Percentiles rank a stretch among this genome's conserved stretches.
Evolutionary conservation across 1,139 yeast genomes (phyloP).

Genomic region (Hemisphaericaspora xylofermentans): DNA sequence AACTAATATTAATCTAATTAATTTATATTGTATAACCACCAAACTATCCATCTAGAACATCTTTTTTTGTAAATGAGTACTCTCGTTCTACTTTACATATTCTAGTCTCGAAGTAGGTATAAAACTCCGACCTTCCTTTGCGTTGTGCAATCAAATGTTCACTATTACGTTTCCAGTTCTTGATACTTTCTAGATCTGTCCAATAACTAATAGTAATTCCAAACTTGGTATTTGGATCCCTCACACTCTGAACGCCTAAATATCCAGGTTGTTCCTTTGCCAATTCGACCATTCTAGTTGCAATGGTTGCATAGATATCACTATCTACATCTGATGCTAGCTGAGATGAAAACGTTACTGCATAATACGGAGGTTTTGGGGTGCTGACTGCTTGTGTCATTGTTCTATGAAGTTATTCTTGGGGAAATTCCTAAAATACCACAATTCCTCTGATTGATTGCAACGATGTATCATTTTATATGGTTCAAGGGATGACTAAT

Average conservation of each 20-base stretch:
- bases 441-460: too few species aligned
- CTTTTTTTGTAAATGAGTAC: constrained; percentile 9
- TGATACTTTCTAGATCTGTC: constrained; percentile 14
- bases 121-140: constrained; percentile 14
- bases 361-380: constrained; percentile 17
- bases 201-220: constrained; percentile 22
- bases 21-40: not conserved
- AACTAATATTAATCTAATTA: not conserved
- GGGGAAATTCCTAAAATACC: too few species aligned
- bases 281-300: constrained; percentile 13
- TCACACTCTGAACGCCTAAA: constrained; percentile 17
- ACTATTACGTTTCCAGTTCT: constrained; percentile 15
- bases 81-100: constrained; percentile 18
- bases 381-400: constrained; percentile 7
- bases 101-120: constrained; percentile 13
- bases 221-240: constrained; percentile 12
- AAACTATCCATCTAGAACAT: not conserved
- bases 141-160: constrained; percentile 18
- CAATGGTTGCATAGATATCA: constrained; percentile 10
- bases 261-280: constrained; percentile 17
- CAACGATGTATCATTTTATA: too few species aligned
- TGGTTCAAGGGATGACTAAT: too few species aligned
- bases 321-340: constrained; percentile 3
- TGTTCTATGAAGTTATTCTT: not conserved
- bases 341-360: constrained; percentile 16